Base-by-base conservation (phyloP, 2,329 filamentous ascomycete species). In the Geosmithia flava region DNA sequence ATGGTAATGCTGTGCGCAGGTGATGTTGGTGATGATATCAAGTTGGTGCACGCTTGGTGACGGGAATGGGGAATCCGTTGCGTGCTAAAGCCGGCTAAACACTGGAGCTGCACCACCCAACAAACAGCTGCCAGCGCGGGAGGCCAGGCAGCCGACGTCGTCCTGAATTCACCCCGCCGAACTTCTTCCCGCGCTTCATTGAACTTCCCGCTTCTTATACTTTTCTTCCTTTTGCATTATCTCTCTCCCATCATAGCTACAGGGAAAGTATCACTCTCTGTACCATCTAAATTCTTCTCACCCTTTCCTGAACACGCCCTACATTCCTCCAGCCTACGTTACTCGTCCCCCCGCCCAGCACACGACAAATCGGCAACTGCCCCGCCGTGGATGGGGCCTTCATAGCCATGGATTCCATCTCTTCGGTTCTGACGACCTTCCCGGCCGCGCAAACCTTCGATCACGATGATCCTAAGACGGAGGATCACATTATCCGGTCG, bases 351-450 rank as follows among this genome's bases (percentile, higher is more conserved):
- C 15, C 33, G 3, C 33, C 33, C 6, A 11, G 33, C 29, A 16
- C 33, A 37, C 33, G 15, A 37, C 33, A 37, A 37, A 16, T 16
- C 20, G 42, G 19, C 42, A 44, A 20, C 20, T 44, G 42, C 42
- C 42, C 20, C 19, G 42, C 42, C 19, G 42, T 20, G 33, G 45
- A 46, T 39, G 45, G 45, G 46, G 20, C 27, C 17, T 17, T 30
- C 13, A 23, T 40, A 20, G 45, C 45, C 19, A 67, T 67, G 64
- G 60, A 67, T 37, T 44, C 54, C 17, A 48, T 57, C 39, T 52
- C 49, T 41, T 48, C 45, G 29, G 49, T 63, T 43, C 64, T 78
- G 48, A 55, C 67, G 52, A 59, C 62, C 44, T 75, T 76, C 52
- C 64, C 69, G 49, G 62, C 65, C 11, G 54, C 56, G 47, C 48